Evolutionary conservation across 306 rosid species (phyloP), one percentile per base, ranked within the genome.

Genomic region (Aeschynomene evenia): DNA sequence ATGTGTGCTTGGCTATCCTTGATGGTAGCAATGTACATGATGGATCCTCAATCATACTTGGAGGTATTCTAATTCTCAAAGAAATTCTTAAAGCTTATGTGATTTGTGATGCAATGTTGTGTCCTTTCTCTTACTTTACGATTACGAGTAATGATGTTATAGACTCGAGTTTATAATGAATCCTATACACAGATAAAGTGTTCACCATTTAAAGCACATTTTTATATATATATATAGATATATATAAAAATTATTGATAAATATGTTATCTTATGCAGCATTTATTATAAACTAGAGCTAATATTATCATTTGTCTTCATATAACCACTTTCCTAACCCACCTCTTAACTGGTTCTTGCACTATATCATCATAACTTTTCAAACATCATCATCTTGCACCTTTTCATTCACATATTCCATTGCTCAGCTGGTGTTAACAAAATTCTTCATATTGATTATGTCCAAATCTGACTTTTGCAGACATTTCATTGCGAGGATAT

Each of bases 1-100:
- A 90, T 64, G 91, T 90, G 33, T 90, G 96, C 85, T 84, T 90
- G 82, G 91, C 91, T 26, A 86, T 90, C 63, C 87, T 90, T 23
- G 91, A 90, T 4, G 95, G 95, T 67, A 84, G 90, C 62, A 70
- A 79, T 74, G 85, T 90, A 39, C 83, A 80, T 33, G 96, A 82
- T 64, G 96, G 91, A 73, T 82, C 91, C 24, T 62, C 88, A 45
- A 80, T 85, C 78, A 82, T 90, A 71, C 91, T 90, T 42, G 96
- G 95, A 85, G 96, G 96, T 87, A 83, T 39, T 53, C 37, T 51
- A 29, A 6, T 19, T 10, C n/a, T 74, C 60, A 60, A 6, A 6
- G 16, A 28, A 62, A 31, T 31, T 40, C 37, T 36, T 28, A 68
- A 56, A 63, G 46, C 45, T 33, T 57, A 56, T 34, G 8, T 22